A percentile compares a stretch with the other conserved stretches of the same genome.
Conservation (phyloP, 805 yeast species). For the Yarrowia sp. region DNA sequence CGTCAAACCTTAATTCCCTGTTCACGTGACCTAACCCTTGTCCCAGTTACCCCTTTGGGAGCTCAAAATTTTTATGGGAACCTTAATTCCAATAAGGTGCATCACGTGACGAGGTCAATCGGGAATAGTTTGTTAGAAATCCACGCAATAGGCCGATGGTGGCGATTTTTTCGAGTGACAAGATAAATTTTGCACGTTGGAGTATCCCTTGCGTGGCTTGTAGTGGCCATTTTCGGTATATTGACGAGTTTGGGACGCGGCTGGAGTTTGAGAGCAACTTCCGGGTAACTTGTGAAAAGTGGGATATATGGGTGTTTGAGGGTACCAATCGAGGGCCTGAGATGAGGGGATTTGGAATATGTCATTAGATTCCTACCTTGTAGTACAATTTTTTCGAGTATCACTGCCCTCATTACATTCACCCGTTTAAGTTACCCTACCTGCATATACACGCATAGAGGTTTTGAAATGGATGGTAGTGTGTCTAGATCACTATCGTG, state of each 20-base stretch:
- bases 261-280: slow-evolving; percentile 36
- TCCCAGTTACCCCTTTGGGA: background rate
- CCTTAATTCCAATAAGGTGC: background rate
- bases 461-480: background rate
- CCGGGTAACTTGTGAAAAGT: slow-evolving; percentile 6
- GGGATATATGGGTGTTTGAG: background rate
- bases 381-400: background rate
- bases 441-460: slow-evolving; percentile 29
- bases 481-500: slow-evolving; percentile 1
- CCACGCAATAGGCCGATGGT: background rate
- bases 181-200: no score
- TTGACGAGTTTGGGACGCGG: background rate
- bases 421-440: slow-evolving; percentile 23
- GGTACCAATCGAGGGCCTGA: background rate
- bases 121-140: slow-evolving; percentile 12
- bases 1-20: background rate
- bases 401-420: no score
- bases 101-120: background rate
- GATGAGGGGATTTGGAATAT: no score
- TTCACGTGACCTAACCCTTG: slow-evolving; percentile 19
- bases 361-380: background rate
- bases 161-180: background rate
- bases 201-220: no score
- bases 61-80: background rate
- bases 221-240: background rate